A percentile compares a stretch with the other conserved stretches of the same genome.
Conservation (phyloP, 495 filamentous ascomycete species). For the Penicillium mononematosum region DNA sequence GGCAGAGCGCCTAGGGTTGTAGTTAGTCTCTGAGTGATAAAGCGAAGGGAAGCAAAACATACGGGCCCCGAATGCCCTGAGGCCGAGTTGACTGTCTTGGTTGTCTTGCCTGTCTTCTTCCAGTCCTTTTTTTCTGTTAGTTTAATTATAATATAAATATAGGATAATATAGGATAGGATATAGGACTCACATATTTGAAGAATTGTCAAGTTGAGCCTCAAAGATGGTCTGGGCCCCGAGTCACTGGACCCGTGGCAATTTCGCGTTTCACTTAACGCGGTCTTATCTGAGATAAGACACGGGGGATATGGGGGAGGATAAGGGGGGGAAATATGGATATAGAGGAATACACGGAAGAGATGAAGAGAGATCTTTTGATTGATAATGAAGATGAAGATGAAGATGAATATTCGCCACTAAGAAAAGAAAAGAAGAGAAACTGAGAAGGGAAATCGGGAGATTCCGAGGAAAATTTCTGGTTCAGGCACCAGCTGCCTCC, state of each 20-base stretch:
- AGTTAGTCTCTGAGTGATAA: not conserved
- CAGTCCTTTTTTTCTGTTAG: constrained; percentile 28
- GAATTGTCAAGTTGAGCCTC: not conserved
- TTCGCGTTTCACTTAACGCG: constrained; percentile 54
- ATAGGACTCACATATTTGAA: constrained; percentile 8
- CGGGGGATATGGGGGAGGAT: not conserved
- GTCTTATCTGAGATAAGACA: constrained; percentile 25
- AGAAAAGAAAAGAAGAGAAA: not conserved
- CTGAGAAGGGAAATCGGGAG: constrained; percentile 1
- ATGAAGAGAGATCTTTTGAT: not conserved
- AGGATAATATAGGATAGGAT: not conserved
- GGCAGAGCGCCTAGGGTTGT: constrained; percentile 58
- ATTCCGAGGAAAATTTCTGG: constrained; percentile 27
- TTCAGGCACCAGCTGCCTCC: constrained; percentile 25
- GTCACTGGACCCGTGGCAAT: constrained; percentile 45
- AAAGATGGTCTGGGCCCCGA: constrained; percentile 9
- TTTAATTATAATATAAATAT: constrained; percentile 2
- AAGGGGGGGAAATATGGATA: not conserved
- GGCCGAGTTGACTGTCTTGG: constrained; percentile 33
- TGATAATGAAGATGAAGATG: not conserved
- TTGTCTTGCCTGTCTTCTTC: constrained; percentile 27
- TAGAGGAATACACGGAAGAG: not conserved
- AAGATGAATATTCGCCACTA: not conserved
- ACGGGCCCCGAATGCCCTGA: constrained; percentile 63
- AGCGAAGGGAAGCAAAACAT: constrained; percentile 30